Evolutionary conservation across 352 stramenopile species (phyloP).

Genomic region (Phytophthora sojae): DNA sequence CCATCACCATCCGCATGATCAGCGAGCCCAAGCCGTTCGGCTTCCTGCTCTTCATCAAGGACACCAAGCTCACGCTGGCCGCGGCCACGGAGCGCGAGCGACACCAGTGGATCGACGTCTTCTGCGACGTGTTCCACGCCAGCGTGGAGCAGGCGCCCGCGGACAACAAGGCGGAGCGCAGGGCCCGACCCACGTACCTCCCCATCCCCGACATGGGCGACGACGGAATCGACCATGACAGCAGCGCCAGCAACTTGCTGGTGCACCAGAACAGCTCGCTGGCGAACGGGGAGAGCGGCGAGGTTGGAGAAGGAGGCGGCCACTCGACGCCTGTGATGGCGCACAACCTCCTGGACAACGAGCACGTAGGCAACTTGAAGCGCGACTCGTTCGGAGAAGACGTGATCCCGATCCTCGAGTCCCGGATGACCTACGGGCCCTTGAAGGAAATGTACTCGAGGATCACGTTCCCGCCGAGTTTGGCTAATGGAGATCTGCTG

Average conservation of each 20-base stretch:
- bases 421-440: slow-evolving; percentile 67
- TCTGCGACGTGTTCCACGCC: slow-evolving; percentile 79
- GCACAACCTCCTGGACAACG: slow-evolving; percentile 36
- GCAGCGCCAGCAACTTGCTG: slow-evolving; percentile 34
- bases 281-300: slow-evolving; percentile 6
- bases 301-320: slow-evolving; percentile 5
- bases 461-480: slow-evolving; percentile 78
- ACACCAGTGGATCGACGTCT: slow-evolving; percentile 83
- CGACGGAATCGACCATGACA: slow-evolving; percentile 30
- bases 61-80: slow-evolving; percentile 82
- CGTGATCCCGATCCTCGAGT: slow-evolving; percentile 67
- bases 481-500: slow-evolving; percentile 79
- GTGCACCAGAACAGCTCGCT: slow-evolving; percentile 28
- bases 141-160: slow-evolving; percentile 64
- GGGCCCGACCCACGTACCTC: slow-evolving; percentile 70
- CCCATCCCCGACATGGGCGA: slow-evolving; percentile 67
- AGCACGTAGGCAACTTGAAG: slow-evolving; percentile 29
- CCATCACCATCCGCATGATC: slow-evolving; percentile 77
- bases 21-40: slow-evolving; percentile 76
- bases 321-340: slow-evolving; percentile 30
- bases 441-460: slow-evolving; percentile 82
- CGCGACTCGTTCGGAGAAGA: slow-evolving; percentile 48
- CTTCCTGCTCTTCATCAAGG: slow-evolving; percentile 81
- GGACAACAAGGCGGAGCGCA: slow-evolving; percentile 67
- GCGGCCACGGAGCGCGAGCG: slow-evolving; percentile 74